A percentile compares a stretch with the other conserved stretches of the same genome.
Conservation (phyloP, 163 green algal genomes). For the Volvox carteri region DNA sequence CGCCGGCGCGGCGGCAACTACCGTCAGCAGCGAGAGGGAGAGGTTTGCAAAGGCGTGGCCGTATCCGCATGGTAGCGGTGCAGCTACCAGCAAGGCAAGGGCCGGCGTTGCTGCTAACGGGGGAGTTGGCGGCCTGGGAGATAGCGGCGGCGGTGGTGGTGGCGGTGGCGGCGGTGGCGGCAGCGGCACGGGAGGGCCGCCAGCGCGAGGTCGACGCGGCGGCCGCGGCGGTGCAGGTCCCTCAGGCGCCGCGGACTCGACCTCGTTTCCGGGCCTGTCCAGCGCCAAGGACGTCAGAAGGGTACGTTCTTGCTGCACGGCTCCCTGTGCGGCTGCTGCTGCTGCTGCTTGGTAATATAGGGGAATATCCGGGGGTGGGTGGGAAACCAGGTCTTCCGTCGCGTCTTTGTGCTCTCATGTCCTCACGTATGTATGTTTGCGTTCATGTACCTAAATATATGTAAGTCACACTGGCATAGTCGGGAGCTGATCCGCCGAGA, state of each 20-base stretch:
- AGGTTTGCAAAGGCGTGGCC: slow-evolving; percentile 31
- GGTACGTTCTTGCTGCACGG: neutral
- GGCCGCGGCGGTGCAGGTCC: neutral
- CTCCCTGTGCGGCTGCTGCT: too few species aligned
- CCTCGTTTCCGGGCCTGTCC: slow-evolving; percentile 9
- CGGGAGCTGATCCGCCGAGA: too few species aligned
- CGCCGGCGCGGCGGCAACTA: neutral
- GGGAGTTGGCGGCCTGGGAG: neutral
- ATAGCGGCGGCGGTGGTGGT: neutral
- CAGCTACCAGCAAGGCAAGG: neutral
- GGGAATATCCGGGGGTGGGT: too few species aligned
- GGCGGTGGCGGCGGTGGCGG: neutral
- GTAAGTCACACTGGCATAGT: too few species aligned
- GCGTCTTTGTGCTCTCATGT: too few species aligned
- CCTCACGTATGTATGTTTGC: too few species aligned
- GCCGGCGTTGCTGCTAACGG: neutral
- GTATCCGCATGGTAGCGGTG: neutral
- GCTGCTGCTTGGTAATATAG: too few species aligned
- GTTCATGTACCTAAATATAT: too few species aligned
- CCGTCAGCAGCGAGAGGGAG: neutral
- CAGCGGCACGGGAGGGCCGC: neutral
- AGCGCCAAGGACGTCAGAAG: neutral
- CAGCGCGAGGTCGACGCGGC: neutral
- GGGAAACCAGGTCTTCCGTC: too few species aligned
- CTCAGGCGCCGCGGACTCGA: neutral